Percentiles rank a stretch among this genome's conserved stretches.
phyloP scores from a whole-genome alignment of 2,329 filamentous ascomycete genomes.

The Fusarium redolens region DNA sequence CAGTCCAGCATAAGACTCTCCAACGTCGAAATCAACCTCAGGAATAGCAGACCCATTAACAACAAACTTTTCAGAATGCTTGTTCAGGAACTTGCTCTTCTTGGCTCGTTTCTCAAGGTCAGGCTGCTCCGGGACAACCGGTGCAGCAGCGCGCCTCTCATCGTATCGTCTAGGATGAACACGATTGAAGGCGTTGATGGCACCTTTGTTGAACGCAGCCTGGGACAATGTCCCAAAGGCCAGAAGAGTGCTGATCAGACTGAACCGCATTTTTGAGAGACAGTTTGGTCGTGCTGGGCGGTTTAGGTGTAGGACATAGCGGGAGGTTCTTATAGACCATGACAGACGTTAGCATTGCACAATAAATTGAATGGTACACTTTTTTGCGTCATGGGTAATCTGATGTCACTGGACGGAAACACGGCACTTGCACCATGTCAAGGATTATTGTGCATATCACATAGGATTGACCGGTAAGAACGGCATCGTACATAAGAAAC shows the following conservation, averaged over 20 bases:
- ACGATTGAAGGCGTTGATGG: slow-evolving; percentile 35
- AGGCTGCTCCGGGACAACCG: neutral
- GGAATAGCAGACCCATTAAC: slow-evolving; percentile 74
- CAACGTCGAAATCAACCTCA: slow-evolving; percentile 75
- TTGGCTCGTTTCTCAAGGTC: slow-evolving; percentile 18
- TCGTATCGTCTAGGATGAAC: slow-evolving; percentile 18
- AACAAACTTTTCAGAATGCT: slow-evolving; percentile 57
- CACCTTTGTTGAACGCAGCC: slow-evolving; percentile 41
- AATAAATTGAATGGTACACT: neutral
- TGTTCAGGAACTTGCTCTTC: slow-evolving; percentile 40
- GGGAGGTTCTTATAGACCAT: slow-evolving; percentile 1
- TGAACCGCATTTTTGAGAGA: slow-evolving; percentile 34
- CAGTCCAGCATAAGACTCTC: slow-evolving; percentile 72
- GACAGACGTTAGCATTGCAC: neutral
- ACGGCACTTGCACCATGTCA: slow-evolving; percentile 17
- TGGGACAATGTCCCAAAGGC: slow-evolving; percentile 40
- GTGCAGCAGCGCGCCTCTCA: slow-evolving; percentile 10
- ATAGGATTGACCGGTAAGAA: slow-evolving; percentile 13
- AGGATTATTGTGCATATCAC: neutral
- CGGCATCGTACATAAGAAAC: slow-evolving; percentile 13
- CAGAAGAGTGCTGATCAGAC: slow-evolving; percentile 30
- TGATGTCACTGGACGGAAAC: slow-evolving; percentile 27
- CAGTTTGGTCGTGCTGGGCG: neutral
- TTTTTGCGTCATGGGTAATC: slow-evolving; percentile 3
- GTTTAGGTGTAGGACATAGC: neutral